Evolutionary conservation across 495 filamentous ascomycete genomes (phyloP).

Genomic region (Pseudotulostoma volvatum): DNA sequence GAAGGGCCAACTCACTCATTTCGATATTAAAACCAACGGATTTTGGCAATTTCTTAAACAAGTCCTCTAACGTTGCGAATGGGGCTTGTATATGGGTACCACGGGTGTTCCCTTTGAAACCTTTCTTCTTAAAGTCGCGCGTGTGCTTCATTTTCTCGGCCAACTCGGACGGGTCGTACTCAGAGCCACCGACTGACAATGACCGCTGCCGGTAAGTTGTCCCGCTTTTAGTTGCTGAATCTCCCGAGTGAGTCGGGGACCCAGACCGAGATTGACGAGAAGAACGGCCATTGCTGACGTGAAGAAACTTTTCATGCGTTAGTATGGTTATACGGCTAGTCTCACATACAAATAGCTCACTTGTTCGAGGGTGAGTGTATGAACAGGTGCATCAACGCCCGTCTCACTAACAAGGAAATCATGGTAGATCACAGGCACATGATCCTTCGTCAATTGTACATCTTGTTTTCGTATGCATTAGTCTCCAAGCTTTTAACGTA

Average conservation of each 20-base stretch:
- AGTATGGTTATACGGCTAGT: not conserved
- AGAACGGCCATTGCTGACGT: constrained; percentile 48
- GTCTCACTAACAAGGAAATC: constrained; percentile 98
- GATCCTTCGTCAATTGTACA: constrained; percentile 95
- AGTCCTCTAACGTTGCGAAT: constrained; percentile 86
- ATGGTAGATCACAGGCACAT: constrained; percentile 97
- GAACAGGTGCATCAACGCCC: constrained; percentile 91
- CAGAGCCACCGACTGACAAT: constrained; percentile 39
- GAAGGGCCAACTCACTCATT: constrained; percentile 65
- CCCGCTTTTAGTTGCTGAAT: constrained; percentile 5
- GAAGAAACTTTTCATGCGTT: constrained; percentile 43
- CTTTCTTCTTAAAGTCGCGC: constrained; percentile 78
- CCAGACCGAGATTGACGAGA: constrained; percentile 24
- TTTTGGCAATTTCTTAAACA: constrained; percentile 70
- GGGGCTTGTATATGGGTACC: constrained; percentile 88
- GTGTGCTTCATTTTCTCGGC: constrained; percentile 95
- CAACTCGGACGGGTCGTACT: constrained; percentile 41
- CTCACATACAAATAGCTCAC: constrained; percentile 5
- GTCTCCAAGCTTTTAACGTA: constrained; percentile 10
- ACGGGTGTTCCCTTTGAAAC: constrained; percentile 89
- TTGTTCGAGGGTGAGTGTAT: constrained; percentile 85
- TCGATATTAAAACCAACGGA: constrained; percentile 93
- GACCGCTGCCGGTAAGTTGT: constrained; percentile 28
- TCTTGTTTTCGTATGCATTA: constrained; percentile 32
- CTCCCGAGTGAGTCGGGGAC: constrained; percentile 24